Evolutionary conservation across 1,139 yeast genomes (phyloP), one percentile per base, ranked within the genome.

Genomic region (Candida pseudoviswanathii): DNA sequence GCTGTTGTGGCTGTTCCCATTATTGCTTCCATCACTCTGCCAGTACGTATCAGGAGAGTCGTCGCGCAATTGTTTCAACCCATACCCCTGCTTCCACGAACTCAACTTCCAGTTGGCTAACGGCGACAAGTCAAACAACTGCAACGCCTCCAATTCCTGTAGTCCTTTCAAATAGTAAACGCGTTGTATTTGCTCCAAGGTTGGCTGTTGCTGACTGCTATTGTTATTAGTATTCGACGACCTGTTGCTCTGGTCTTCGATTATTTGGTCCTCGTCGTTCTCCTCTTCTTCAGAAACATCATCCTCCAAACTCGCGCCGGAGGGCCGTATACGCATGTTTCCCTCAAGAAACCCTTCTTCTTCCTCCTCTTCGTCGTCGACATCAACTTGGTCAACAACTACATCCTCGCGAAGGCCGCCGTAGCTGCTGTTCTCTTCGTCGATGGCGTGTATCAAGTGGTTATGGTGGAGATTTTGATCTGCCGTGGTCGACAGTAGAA

Each of bases 41-140:
- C 99, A 95, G 64, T 77, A 92, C 2, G 85, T 71, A 39, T 79
- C 77, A 0, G 96, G 88, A 16, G 84, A 80, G 60, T 89, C 95
- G 48, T 88, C 90, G 32, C 95, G 71, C 8, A 94, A 73, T 57
- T 86, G 86, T 24, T 71, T 70, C 9, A 90, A 75, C 0, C 95
- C 96, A 58, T 75, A 84, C 0, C 94, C 96, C 22, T 79, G 80
- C 58, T 92, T 94, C 59, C 53, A 71, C 0, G 96, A 86, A 1
- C 96, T 88, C 0, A 90, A 83, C 42, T 84, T 80, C 98, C 99
- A 94, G 36, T 85, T 78, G 0, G 96, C 98, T 30, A 88, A 69
- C 7, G 86, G 84, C 1, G 96, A 90, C 16, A 94, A 78, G 63
- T 94, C 97, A 3, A 79, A 70, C 11, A 83, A 62, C 8, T 89